These are phyloP conservation scores for Pseudoturritis turrita DNA, from an alignment of 345 rosid genomes.

Conservation along the genomic window DNA sequence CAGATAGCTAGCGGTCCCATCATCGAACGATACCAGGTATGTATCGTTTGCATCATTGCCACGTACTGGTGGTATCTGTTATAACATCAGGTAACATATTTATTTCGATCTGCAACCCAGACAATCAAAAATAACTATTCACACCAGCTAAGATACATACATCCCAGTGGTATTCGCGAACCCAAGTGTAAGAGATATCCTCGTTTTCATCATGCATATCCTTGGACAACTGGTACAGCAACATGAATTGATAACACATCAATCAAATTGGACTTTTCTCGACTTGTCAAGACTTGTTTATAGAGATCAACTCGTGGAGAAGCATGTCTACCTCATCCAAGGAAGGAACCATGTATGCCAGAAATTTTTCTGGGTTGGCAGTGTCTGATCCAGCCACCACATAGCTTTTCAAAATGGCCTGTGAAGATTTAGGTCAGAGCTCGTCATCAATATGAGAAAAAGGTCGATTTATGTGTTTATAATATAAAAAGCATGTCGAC, in stretches of 20 bases:
- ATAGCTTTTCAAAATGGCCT: slow-evolving; percentile 96
- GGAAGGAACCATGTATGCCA: slow-evolving; percentile 90
- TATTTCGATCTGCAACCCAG: background rate
- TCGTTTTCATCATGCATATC: slow-evolving; percentile 74
- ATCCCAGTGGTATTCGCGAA: slow-evolving; percentile 93
- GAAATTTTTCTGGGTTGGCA: slow-evolving; percentile 68
- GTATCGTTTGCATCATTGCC: slow-evolving; percentile 73
- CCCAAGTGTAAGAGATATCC: slow-evolving; percentile 81
- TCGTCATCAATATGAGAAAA: background rate
- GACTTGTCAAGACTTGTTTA: background rate
- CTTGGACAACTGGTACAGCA: slow-evolving; percentile 60
- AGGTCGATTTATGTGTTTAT: background rate
- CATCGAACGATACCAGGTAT: slow-evolving; percentile 79
- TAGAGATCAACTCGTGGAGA: slow-evolving; percentile 8
- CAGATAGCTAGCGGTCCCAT: slow-evolving; percentile 70
- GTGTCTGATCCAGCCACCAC: slow-evolving; percentile 65
- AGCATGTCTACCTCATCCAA: slow-evolving; percentile 62
- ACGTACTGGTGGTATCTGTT: slow-evolving; percentile 42
- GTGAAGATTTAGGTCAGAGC: slow-evolving; percentile 16
- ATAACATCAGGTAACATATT: slow-evolving; percentile 9
- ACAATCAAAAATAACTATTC: background rate
- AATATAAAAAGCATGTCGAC: background rate
- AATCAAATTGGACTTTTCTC: background rate
- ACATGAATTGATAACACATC: slow-evolving; percentile 2
- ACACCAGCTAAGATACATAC: slow-evolving; percentile 46